Conservation (phyloP, 306 rosid species). For the Prunus mume region DNA sequence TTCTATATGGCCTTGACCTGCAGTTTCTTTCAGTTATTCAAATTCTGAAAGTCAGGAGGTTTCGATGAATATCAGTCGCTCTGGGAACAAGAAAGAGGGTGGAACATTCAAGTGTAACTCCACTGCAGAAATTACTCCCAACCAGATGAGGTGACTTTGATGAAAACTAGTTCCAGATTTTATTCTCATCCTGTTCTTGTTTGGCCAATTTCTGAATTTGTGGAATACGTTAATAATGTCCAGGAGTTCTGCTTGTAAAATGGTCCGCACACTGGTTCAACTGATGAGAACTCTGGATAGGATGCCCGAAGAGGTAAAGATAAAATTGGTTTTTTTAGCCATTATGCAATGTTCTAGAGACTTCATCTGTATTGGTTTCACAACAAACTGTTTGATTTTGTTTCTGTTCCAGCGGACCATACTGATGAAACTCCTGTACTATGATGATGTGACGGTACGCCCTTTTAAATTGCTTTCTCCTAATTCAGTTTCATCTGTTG, state of each 20-base stretch:
- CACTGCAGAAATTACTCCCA: slow-evolving; percentile 77
- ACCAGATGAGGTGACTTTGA: slow-evolving; percentile 70
- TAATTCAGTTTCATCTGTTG: background rate
- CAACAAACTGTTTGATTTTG: background rate
- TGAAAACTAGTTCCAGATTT: slow-evolving; percentile 14
- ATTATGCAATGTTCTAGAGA: background rate
- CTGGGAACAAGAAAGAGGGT: slow-evolving; percentile 74
- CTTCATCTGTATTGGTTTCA: background rate
- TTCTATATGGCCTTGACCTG: slow-evolving; percentile 9
- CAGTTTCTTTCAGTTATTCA: slow-evolving; percentile 89
- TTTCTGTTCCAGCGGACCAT: slow-evolving; percentile 74
- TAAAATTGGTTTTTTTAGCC: slow-evolving; percentile 9
- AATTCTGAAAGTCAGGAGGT: slow-evolving; percentile 79
- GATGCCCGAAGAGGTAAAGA: slow-evolving; percentile 90
- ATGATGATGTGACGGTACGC: slow-evolving; percentile 82
- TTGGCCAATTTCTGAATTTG: background rate
- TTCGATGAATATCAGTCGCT: slow-evolving; percentile 75
- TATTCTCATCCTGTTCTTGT: background rate
- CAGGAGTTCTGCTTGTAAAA: slow-evolving; percentile 98
- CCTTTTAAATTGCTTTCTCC: slow-evolving; percentile 19
- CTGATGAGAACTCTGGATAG: slow-evolving; percentile 94
- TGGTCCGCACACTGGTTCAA: slow-evolving; percentile 95
- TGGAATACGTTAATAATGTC: slow-evolving; percentile 20
- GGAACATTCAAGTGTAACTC: slow-evolving; percentile 78
- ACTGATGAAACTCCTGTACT: slow-evolving; percentile 87